Percentiles rank a stretch among this genome's conserved stretches.
phyloP scores from a whole-genome alignment of 352 stramenopile genomes.

The Phytophthora citricola region DNA sequence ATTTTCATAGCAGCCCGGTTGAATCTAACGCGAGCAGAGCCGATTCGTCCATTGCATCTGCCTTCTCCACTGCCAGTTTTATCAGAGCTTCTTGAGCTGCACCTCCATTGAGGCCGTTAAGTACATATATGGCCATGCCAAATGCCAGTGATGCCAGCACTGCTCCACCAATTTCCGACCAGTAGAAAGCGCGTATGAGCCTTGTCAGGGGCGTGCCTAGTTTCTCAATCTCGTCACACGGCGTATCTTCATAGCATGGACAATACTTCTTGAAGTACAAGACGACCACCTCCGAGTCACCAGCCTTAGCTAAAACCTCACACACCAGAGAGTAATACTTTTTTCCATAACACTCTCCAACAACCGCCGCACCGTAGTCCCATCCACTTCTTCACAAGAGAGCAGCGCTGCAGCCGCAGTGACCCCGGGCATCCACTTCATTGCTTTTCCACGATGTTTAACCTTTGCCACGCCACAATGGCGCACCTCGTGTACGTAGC shows the following conservation, averaged over 20 bases:
- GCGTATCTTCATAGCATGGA: no score
- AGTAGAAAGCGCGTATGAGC: slow-evolving; percentile 6
- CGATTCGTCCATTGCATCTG: not conserved
- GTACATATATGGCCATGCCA: slow-evolving; percentile 1
- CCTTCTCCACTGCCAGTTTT: slow-evolving; percentile 1
- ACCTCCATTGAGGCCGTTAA: slow-evolving; percentile 12
- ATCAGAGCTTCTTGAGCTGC: not conserved
- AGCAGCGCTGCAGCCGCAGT: not conserved
- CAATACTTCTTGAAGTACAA: slow-evolving; percentile 24
- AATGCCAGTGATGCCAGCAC: not conserved
- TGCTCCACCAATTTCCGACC: slow-evolving; percentile 15
- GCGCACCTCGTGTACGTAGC: not conserved
- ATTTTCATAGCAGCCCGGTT: slow-evolving; percentile 1
- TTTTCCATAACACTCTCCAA: not conserved
- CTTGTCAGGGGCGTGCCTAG: no score
- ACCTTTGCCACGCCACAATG: not conserved
- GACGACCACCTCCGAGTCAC: slow-evolving; percentile 1
- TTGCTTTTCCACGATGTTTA: not conserved
- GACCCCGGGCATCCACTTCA: not conserved
- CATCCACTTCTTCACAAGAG: not conserved
- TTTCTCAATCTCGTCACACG: no score
- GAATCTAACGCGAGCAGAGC: not conserved
- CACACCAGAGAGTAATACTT: not conserved
- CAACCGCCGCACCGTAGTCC: slow-evolving; percentile 1
- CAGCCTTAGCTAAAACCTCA: slow-evolving; percentile 9